Base-by-base conservation (phyloP, 495 filamentous ascomycete species). In the Aspergillus ellipticus region DNA sequence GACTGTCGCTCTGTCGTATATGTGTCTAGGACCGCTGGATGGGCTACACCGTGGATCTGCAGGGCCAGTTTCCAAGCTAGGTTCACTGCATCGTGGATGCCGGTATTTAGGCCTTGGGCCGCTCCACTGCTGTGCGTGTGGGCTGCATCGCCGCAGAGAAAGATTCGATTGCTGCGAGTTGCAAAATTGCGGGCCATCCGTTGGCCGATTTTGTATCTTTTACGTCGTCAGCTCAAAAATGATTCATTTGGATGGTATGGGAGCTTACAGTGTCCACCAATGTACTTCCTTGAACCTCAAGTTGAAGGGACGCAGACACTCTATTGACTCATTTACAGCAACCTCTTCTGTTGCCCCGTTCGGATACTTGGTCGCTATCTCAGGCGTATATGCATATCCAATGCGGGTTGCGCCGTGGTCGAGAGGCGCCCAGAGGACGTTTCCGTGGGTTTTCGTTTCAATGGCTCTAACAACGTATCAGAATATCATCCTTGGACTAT, bases 321-420 rank as follows among this genome's bases (percentile, higher is more conserved):
- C 71, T 15, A 76, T 70, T 3, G 78, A 76, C 58, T 80, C 77
- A 33, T 63, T 63, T 13, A 73, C 64, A 2, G 63, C 62, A 11
- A 57, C 58, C 0, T 65, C 68, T 50, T 64, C n/a, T 1, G 61
- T 64, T 0, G 70, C 43, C 2, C 58, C 54, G 1, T 65, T 66
- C 9, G 74, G 69, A 24, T 65, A 66, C 55, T 75, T 68, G 17
- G 76, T 59, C 41, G 70, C 73, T 26, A 71, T 67, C 47, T 77
- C 72, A 2, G 69, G 66, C 6, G 78, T 79, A 45, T 80, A 79
- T 0, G 77, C 76, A 59, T 77, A 85, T n/a, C 82, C 79, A 42
- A 83, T 78, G 4, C 78, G 60, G 1, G 74, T 80, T 2, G 57
- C 63, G 17, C 72, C 76, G 55, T 77, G 79, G 59, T 80, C 79